A percentile compares a stretch with the other conserved stretches of the same genome.
Conservation (phyloP, 768 basidiomycete genomes). For the Galerina marginata region DNA sequence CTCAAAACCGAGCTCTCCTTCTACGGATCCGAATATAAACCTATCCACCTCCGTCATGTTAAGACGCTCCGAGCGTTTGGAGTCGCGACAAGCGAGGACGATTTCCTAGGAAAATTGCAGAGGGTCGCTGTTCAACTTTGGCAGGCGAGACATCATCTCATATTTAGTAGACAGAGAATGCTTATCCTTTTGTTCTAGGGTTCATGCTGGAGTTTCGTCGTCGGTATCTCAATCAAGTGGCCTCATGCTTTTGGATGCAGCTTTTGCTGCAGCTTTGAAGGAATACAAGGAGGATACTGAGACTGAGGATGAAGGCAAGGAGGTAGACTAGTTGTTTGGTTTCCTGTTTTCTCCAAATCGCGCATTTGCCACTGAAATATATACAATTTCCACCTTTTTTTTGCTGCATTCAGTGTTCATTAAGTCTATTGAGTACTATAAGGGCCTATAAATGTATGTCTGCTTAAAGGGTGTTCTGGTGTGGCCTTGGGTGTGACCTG, state of each 20-base stretch:
- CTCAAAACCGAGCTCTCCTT: conserved; percentile 2
- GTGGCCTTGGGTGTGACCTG: no score
- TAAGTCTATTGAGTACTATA: background rate
- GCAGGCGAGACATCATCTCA: background rate
- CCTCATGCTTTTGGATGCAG: background rate
- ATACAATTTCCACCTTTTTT: background rate
- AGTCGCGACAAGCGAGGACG: background rate
- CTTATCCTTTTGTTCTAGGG: background rate
- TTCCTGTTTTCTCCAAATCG: no score
- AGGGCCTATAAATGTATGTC: conserved; percentile 3
- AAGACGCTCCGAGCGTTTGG: conserved; percentile 9
- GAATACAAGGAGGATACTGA: conserved; percentile 4
- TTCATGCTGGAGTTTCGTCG: background rate
- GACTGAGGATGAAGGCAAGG: background rate
- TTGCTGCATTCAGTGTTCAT: background rate
- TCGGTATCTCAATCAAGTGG: background rate
- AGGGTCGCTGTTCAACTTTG: background rate
- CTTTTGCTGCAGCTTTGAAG: background rate
- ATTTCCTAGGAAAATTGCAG: conserved; percentile 3
- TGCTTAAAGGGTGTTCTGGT: no score
- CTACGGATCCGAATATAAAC: background rate
- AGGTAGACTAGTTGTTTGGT: background rate
- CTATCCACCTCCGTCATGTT: background rate
- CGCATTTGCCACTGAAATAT: background rate
- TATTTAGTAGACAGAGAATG: background rate